Conservation (phyloP, 148 eudicot genomes). For the Camellia lanceoleosa region DNA sequence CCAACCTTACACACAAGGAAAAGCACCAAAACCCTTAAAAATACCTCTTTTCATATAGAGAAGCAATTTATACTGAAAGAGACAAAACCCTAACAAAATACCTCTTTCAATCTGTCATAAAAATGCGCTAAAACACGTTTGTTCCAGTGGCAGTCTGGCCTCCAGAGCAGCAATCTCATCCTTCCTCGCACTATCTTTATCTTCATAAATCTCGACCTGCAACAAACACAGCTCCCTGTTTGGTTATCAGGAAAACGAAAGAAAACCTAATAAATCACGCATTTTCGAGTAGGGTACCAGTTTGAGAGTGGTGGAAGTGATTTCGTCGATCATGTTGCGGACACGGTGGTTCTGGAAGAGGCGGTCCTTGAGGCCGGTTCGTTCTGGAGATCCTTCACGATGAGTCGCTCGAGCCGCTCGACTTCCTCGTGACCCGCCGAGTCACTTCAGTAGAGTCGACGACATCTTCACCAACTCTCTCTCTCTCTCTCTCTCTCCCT, state of each 20-base stretch:
- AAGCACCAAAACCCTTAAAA: not conserved
- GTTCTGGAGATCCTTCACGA: conserved; percentile 73
- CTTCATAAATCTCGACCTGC: conserved; percentile 85
- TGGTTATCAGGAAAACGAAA: not conserved
- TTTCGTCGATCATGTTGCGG: conserved; percentile 73
- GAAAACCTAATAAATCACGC: not conserved
- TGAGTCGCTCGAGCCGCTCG: conserved; percentile 76
- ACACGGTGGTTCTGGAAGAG: conserved; percentile 86
- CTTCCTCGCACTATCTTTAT: conserved; percentile 79
- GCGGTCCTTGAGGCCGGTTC: conserved; percentile 74
- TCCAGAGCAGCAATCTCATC: conserved; percentile 98
- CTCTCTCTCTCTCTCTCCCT: conserved; percentile 12
- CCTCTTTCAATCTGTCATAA: conserved; percentile 96
- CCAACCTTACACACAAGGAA: not conserved
- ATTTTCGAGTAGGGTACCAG: conserved; percentile 41
- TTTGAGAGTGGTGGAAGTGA: conserved; percentile 60
- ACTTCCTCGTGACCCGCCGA: conserved; percentile 88
- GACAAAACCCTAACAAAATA: conserved; percentile 12
- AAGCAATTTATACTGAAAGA: not conserved
- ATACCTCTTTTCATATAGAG: conserved; percentile 57
- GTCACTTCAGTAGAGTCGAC: conserved; percentile 85
- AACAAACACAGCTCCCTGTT: not conserved
- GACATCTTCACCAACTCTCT: conserved; percentile 46
- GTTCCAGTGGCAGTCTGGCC: conserved; percentile 85
- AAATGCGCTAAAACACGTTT: conserved; percentile 83